phyloP scores from a whole-genome alignment of 2,329 filamentous ascomycete species.

The Cladosporium sp. region DNA sequence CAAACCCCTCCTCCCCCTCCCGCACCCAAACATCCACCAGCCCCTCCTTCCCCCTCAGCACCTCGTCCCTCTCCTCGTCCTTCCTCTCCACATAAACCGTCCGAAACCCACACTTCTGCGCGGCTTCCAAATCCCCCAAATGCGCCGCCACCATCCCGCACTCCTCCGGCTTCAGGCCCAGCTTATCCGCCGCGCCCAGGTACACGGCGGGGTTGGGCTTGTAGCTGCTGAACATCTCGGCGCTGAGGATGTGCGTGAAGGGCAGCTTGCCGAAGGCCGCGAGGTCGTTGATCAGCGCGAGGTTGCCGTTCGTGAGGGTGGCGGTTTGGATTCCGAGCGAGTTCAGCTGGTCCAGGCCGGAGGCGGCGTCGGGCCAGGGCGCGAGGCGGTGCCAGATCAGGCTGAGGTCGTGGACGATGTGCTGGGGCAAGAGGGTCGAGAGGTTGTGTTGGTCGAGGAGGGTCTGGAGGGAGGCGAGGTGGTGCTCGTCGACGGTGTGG shows the following conservation, averaged over 20 bases:
- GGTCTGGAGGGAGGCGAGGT: slow-evolving; percentile 54
- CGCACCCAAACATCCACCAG: slow-evolving; percentile 62
- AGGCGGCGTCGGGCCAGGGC: slow-evolving; percentile 61
- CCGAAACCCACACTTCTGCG: slow-evolving; percentile 56
- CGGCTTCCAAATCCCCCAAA: slow-evolving; percentile 61
- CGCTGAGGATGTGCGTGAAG: slow-evolving; percentile 58
- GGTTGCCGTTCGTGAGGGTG: slow-evolving; percentile 71
- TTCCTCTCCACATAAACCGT: slow-evolving; percentile 69
- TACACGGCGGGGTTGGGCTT: slow-evolving; percentile 67
- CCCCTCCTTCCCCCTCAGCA: slow-evolving; percentile 47
- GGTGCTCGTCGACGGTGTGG: slow-evolving; percentile 67
- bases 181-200: slow-evolving; percentile 55
- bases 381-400: slow-evolving; percentile 65
- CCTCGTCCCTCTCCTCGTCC: slow-evolving; percentile 57
- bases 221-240: slow-evolving; percentile 66
- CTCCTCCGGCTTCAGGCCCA: slow-evolving; percentile 53
- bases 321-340: slow-evolving; percentile 48
- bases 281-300: slow-evolving; percentile 60
- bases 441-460: slow-evolving; percentile 49
- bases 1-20: slow-evolving; percentile 45
- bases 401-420: slow-evolving; percentile 39
- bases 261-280: slow-evolving; percentile 51
- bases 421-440: slow-evolving; percentile 49
- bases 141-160: slow-evolving; percentile 76
- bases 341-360: slow-evolving; percentile 48